Evolutionary conservation across 495 filamentous ascomycete species (phyloP).

Genomic region (Xylaria cubensis): DNA sequence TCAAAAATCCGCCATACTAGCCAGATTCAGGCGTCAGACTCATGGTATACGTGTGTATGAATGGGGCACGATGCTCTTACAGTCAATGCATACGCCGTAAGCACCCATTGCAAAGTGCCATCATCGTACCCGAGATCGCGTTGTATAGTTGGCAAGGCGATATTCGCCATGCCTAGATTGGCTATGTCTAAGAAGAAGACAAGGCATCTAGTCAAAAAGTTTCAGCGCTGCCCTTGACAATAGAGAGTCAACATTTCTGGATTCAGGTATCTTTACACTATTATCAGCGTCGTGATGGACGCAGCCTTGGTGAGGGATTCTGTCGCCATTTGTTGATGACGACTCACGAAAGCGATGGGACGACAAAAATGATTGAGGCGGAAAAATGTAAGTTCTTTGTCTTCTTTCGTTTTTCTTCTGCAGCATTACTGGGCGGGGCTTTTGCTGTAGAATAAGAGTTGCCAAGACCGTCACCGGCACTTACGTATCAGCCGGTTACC

Average conservation of each 20-base stretch:
- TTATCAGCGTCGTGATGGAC: slow-evolving; percentile 8
- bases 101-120: slow-evolving; percentile 4
- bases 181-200: neutral
- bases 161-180: slow-evolving; percentile 11
- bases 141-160: slow-evolving; percentile 9
- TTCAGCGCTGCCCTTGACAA: too few relatives aligned
- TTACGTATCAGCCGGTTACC: too few relatives aligned
- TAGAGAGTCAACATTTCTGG: neutral
- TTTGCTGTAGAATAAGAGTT: too few relatives aligned
- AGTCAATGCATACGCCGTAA: slow-evolving; percentile 4
- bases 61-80: neutral
- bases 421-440: too few relatives aligned
- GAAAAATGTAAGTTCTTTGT: too few relatives aligned
- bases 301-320: neutral
- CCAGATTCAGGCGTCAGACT: neutral
- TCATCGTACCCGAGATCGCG: neutral
- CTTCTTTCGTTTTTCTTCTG: too few relatives aligned
- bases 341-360: too few relatives aligned
- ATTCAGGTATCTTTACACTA: neutral
- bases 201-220: neutral
- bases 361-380: too few relatives aligned
- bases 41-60: too few relatives aligned
- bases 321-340: neutral
- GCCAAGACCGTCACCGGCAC: too few relatives aligned
- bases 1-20: slow-evolving; percentile 4